Percentiles rank a stretch among this genome's conserved stretches.
Evolutionary conservation across 2,329 filamentous ascomycete species (phyloP).

Genomic region (Proliferodiscus dingleyae): DNA sequence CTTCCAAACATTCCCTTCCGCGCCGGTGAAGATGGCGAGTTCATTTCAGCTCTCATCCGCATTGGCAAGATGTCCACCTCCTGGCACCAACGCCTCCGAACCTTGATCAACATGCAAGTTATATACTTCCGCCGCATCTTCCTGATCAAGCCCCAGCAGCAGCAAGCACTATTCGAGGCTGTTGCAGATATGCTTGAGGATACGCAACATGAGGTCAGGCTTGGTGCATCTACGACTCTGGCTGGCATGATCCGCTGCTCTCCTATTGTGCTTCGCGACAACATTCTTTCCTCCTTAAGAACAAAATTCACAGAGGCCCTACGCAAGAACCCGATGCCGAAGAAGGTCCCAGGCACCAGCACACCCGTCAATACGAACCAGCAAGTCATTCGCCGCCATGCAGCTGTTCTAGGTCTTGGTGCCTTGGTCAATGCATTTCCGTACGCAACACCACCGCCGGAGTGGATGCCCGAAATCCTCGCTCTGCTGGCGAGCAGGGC

Average conservation of each 20-base stretch:
- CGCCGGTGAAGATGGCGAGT: constrained; percentile 74
- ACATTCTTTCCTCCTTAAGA: constrained; percentile 71
- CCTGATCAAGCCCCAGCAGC: constrained; percentile 69
- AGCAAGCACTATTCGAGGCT: constrained; percentile 78
- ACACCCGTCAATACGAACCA: constrained; percentile 67
- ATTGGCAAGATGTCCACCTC: constrained; percentile 80
- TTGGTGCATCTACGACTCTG: constrained; percentile 85
- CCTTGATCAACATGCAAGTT: constrained; percentile 97
- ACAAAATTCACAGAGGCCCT: constrained; percentile 74
- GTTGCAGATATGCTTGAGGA: constrained; percentile 96
- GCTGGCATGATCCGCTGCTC: constrained; percentile 98
- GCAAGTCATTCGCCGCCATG: constrained; percentile 77
- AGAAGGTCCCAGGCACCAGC: constrained; percentile 61
- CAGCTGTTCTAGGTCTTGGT: constrained; percentile 85
- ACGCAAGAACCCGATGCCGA: constrained; percentile 81
- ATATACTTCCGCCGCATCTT: constrained; percentile 97
- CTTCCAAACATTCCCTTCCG: constrained; percentile 92
- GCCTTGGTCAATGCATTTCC: constrained; percentile 93
- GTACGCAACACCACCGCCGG: constrained; percentile 85
- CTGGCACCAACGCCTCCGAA: constrained; percentile 93
- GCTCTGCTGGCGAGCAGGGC: constrained; percentile 80
- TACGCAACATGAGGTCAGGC: constrained; percentile 85
- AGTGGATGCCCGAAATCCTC: constrained; percentile 90
- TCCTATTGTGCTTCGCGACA: constrained; percentile 70
- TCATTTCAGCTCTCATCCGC: constrained; percentile 79